Percentiles rank a stretch among this genome's conserved stretches.
These are phyloP conservation scores for Sideroxylon spinosum DNA, from an alignment of 179 eudicot genomes.

Conservation along the genomic window DNA sequence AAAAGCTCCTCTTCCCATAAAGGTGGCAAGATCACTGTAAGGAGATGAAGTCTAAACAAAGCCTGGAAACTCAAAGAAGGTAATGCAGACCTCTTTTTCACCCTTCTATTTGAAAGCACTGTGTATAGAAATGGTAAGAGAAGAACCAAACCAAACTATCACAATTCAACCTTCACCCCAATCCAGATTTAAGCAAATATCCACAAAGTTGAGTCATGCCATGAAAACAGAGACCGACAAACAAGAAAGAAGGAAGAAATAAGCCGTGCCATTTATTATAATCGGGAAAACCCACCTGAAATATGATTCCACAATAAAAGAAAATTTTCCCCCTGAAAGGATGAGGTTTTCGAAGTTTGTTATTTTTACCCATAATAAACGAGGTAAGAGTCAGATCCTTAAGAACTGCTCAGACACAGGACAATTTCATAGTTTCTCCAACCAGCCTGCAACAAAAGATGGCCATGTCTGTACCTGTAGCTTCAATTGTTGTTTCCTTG, in stretches of 20 bases:
- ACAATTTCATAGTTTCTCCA: not conserved
- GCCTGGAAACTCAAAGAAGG: no score
- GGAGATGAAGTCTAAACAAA: no score
- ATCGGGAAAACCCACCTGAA: not conserved
- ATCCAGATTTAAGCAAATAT: not conserved
- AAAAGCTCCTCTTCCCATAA: no score
- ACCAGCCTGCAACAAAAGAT: not conserved
- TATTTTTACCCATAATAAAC: not conserved
- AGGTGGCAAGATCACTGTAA: no score
- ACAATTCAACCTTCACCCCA: not conserved
- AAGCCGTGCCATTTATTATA: not conserved
- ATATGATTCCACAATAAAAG: not conserved
- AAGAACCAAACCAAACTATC: no score
- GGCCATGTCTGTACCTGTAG: not conserved
- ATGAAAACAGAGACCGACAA: not conserved
- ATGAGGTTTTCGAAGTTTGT: not conserved
- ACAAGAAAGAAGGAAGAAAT: not conserved
- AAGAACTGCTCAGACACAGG: not conserved
- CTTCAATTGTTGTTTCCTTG: not conserved
- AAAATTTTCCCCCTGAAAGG: not conserved
- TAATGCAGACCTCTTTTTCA: no score
- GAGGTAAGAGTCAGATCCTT: not conserved
- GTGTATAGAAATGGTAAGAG: no score
- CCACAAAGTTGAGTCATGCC: not conserved
- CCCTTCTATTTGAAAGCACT: no score